Evolutionary conservation across 176 grass and related monocot genomes (phyloP).

Genomic region (Triticum aestivum): IWGSC_CS_RefSeq_v2.1 NC_057805.1:466187545-466188044

Average conservation of each 20-base stretch:
- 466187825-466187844: constrained; percentile 30
- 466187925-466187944: background rate
- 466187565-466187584: background rate
- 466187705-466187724: constrained; percentile 20
- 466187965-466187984: constrained; percentile 68
- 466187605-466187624: background rate
- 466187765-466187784: background rate
- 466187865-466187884: constrained; percentile 11
- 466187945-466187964: constrained; percentile 51
- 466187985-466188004: constrained; percentile 47
- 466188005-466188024: constrained; percentile 62
- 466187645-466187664: background rate
- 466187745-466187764: background rate
- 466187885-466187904: constrained; percentile 29
- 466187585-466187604: background rate
- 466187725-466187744: background rate
- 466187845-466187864: background rate
- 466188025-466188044: constrained; percentile 52
- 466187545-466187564: too few species aligned
- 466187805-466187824: constrained; percentile 63
- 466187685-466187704: constrained; percentile 1
- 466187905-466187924: background rate
- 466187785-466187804: constrained; percentile 35
- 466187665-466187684: constrained; percentile 20
- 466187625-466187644: too few species aligned